Percentiles rank a stretch among this genome's conserved stretches.
Evolutionary conservation across 192 early-diverging fungal genomes (phyloP).

Genomic region (Coemansia sp.): DNA sequence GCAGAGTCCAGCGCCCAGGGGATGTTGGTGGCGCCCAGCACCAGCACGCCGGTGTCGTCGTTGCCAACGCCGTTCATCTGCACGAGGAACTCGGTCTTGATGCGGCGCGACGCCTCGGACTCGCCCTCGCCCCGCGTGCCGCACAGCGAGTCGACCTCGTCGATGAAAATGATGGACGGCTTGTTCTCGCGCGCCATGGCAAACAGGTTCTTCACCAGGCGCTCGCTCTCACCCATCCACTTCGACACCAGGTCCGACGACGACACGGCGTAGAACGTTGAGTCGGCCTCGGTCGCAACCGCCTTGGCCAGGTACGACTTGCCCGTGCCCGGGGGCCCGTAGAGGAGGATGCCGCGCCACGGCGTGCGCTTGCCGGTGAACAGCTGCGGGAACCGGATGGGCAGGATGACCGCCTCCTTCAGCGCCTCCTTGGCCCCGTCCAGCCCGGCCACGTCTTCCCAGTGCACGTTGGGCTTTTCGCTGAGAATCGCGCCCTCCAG

Average conservation of each 20-base stretch:
- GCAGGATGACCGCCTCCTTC: slow-evolving; percentile 98
- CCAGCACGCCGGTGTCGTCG: slow-evolving; percentile 91
- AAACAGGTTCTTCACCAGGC: slow-evolving; percentile 93
- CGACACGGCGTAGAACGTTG: slow-evolving; percentile 95
- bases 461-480: slow-evolving; percentile 95
- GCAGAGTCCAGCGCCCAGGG: slow-evolving; percentile 95
- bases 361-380: slow-evolving; percentile 94
- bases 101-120: slow-evolving; percentile 87
- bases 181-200: slow-evolving; percentile 87
- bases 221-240: slow-evolving; percentile 99
- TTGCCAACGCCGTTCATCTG: slow-evolving; percentile 99
- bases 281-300: slow-evolving; percentile 94
- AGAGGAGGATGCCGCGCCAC: slow-evolving; percentile 95
- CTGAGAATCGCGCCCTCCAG: slow-evolving; percentile 81
- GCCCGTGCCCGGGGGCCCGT: slow-evolving; percentile 97
- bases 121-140: slow-evolving; percentile 97
- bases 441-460: slow-evolving; percentile 96
- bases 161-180: slow-evolving; percentile 98
- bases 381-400: slow-evolving; percentile 95
- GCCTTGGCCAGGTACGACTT: slow-evolving; percentile 98
- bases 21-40: slow-evolving; percentile 95
- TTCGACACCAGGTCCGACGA: slow-evolving; percentile 98
- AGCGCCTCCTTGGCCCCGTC: slow-evolving; percentile 94
- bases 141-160: slow-evolving; percentile 97
- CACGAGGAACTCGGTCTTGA: slow-evolving; percentile 98